Evolutionary conservation across 225 moss, liverwort and hornwort species (phyloP).

Genomic region (Pseudisothecium myosuroides): DNA sequence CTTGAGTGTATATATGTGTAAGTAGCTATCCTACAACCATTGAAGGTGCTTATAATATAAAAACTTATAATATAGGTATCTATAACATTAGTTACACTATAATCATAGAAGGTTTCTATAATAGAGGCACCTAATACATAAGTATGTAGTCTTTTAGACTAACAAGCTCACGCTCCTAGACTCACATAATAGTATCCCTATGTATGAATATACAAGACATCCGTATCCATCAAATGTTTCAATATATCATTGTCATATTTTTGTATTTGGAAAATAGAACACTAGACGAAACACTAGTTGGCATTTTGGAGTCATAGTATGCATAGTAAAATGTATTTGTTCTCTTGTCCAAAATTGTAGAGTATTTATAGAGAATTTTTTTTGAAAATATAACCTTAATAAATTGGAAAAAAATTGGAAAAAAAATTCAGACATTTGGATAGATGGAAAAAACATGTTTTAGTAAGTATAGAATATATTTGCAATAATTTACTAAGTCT

Average conservation of each 20-base stretch:
- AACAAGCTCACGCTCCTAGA: no score
- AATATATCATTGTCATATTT: background rate
- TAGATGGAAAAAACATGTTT: background rate
- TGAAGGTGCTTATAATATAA: no score
- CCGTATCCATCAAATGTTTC: background rate
- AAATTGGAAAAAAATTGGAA: accelerated
- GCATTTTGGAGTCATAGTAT: background rate
- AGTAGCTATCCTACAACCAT: no score
- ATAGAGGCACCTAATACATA: no score
- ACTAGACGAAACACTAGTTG: accelerated
- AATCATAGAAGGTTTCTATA: no score
- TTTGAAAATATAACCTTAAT: background rate
- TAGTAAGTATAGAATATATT: background rate
- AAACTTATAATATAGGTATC: no score
- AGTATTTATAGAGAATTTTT: no score
- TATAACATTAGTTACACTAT: no score
- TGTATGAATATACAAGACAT: background rate
- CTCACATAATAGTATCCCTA: no score
- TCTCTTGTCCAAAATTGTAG: background rate
- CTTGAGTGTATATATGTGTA: no score
- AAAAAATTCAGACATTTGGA: background rate
- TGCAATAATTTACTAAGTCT: background rate
- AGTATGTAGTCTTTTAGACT: no score
- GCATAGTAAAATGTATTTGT: background rate
- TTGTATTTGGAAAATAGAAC: background rate